Percentiles rank a stretch among this genome's conserved stretches.
These are phyloP conservation scores for Colletotrichum tofieldiae DNA, from an alignment of 2,329 filamentous ascomycete species.

Conservation along the genomic window DNA sequence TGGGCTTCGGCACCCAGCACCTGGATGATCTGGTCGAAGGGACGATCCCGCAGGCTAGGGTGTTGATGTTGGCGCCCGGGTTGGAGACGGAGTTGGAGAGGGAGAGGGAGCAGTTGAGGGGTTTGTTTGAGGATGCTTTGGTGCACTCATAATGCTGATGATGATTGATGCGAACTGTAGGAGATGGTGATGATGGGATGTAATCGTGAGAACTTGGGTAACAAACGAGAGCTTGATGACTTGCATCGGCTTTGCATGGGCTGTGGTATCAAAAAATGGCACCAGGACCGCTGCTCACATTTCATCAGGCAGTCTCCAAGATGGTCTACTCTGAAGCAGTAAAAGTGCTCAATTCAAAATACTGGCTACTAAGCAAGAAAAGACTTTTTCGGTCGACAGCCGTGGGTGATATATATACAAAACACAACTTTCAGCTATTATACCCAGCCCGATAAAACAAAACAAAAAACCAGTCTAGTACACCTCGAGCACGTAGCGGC, in stretches of 20 bases:
- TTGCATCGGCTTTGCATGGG: too few species aligned
- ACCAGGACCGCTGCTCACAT: neutral
- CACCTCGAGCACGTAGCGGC: conserved; percentile 95
- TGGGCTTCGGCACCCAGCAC: conserved; percentile 85
- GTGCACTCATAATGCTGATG: conserved; percentile 46
- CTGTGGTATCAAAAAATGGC: too few species aligned
- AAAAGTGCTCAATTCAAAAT: neutral
- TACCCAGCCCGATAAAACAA: neutral
- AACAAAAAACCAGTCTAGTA: conserved; percentile 71
- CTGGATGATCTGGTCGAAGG: conserved; percentile 91
- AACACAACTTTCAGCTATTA: conserved; percentile 4
- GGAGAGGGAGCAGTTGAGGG: conserved; percentile 80
- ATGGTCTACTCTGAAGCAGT: neutral
- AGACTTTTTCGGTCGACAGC: conserved; percentile 14
- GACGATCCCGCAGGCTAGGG: conserved; percentile 91
- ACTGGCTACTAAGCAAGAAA: neutral
- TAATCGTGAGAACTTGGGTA: neutral
- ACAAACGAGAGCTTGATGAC: too few species aligned
- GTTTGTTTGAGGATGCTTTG: conserved; percentile 76
- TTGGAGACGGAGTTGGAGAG: conserved; percentile 78
- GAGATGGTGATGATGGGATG: neutral
- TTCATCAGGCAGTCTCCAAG: neutral
- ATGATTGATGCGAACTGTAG: neutral
- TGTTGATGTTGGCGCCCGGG: conserved; percentile 91
- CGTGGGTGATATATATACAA: conserved; percentile 20